These are phyloP conservation scores for Croton laevigatus DNA, from an alignment of 441 rosid genomes.

Conservation along the genomic window DNA sequence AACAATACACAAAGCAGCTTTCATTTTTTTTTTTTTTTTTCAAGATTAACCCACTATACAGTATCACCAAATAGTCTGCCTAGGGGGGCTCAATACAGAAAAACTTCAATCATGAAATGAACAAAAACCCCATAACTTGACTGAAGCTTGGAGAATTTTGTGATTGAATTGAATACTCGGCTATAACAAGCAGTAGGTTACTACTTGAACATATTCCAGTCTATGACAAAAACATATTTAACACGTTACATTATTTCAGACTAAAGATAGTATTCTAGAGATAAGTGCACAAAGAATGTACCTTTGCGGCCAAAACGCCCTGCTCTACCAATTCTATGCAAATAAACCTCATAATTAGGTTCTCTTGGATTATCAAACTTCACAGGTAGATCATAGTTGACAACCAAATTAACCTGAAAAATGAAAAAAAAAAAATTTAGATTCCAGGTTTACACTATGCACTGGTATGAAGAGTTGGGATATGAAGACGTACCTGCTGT, in stretches of 20 bases:
- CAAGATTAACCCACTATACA: too few relatives aligned
- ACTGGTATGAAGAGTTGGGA: neutral
- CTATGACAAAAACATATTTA: neutral
- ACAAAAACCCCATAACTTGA: neutral
- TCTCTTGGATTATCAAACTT: slow-evolving; percentile 49
- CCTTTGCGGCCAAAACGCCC: slow-evolving; percentile 99
- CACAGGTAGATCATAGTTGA: slow-evolving; percentile 78
- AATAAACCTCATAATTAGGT: slow-evolving; percentile 88
- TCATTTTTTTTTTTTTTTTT: too few relatives aligned
- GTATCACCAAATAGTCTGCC: neutral
- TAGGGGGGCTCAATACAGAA: neutral
- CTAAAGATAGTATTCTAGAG: neutral
- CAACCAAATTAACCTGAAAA: slow-evolving; percentile 79
- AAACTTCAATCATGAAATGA: neutral
- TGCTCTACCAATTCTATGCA: slow-evolving; percentile 97
- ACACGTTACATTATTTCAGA: neutral
- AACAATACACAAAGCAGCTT: neutral
- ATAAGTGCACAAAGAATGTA: slow-evolving; percentile 21
- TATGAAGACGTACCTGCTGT: slow-evolving; percentile 51
- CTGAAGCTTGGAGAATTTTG: neutral
- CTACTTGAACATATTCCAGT: neutral
- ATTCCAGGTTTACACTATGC: neutral
- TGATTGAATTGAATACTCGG: neutral
- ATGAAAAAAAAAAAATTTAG: neutral
- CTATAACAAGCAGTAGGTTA: neutral